Base-by-base conservation (phyloP, 345 rosid species). In the Eucalyptus leucophloia region DNA sequence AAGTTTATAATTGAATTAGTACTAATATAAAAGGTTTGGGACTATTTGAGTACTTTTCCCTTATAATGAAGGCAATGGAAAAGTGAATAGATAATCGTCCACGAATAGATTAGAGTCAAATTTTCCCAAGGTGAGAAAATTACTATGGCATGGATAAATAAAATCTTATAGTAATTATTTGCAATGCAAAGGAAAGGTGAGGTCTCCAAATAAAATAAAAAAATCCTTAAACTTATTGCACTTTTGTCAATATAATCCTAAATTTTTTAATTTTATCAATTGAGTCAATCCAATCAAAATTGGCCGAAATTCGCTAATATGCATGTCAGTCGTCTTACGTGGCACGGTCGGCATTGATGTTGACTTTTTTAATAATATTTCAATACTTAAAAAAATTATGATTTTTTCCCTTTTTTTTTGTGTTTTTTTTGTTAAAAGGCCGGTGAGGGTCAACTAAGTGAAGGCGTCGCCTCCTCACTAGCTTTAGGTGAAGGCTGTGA, bases 311-410 rank as follows among this genome's bases (percentile, higher is more conserved):
- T 53, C 0, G 5, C 0, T 53, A 53, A 53, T 53, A 53, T 53
- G 4, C 2, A 18, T 0, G 4, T 0, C 0, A 3, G 1, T 18
- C 0, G 1, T 51, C 24, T 53, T 53, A 53, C 2, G 4, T 53
- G 4, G 4, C 4, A 51, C 0, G 0, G 0, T 17, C 1, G 4
- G 1, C 9, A 53, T 53, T 53, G 2, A 53, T 53, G 24, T 53
- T 53, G 56, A 53, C 1, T 53, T 53, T 50, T 53, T 53, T 0
- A 53, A 53, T 53, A 53, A 8, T 53, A 0, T 53, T 53, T 19
- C 7, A 53, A 7, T 53, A 53, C 0, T 51, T 3, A 1, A 49
- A 51, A 16, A 51, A 18, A 18, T 16, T 18, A 53, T 53, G 9
- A 18, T 53, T 18, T 53, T 53, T 53, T 0, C 0, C 1, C 0